phyloP scores from a whole-genome alignment of 108 stramenopile species.

The Chaetoceros muelleri region DNA sequence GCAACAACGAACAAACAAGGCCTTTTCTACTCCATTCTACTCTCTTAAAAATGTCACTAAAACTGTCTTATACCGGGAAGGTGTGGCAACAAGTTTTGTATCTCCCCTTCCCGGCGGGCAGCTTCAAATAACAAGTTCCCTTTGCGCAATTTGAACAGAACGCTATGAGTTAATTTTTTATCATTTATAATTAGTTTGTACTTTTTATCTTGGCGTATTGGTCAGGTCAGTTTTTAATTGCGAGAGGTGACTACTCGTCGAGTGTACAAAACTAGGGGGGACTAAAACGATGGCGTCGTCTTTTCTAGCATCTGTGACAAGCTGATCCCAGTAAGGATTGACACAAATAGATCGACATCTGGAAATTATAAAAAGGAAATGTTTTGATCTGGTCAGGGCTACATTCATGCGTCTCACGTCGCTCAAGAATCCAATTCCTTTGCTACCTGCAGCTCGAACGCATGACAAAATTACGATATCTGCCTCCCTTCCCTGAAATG shows the following conservation, averaged over 20 bases:
- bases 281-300: constrained; percentile 53
- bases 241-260: not conserved
- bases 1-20: too few species aligned
- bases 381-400: constrained; percentile 93
- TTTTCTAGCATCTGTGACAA: constrained; percentile 60
- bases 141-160: too few species aligned
- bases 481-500: constrained; percentile 90
- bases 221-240: too few species aligned
- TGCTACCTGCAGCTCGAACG: constrained; percentile 81
- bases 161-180: too few species aligned
- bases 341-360: constrained; percentile 59
- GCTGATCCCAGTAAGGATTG: constrained; percentile 82
- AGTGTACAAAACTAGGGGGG: constrained; percentile 5
- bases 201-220: too few species aligned
- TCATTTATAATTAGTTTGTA: too few species aligned
- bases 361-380: constrained; percentile 79
- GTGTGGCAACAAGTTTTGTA: too few species aligned
- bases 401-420: constrained; percentile 99
- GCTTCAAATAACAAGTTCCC: too few species aligned
- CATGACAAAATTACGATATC: constrained; percentile 90
- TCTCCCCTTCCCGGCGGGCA: too few species aligned
- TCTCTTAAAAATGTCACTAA: too few species aligned
- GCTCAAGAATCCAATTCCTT: constrained; percentile 91
- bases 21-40: too few species aligned
- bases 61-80: too few species aligned